Base-by-base conservation (phyloP, 768 basidiomycete species). In the Boletellus sp. region DNA sequence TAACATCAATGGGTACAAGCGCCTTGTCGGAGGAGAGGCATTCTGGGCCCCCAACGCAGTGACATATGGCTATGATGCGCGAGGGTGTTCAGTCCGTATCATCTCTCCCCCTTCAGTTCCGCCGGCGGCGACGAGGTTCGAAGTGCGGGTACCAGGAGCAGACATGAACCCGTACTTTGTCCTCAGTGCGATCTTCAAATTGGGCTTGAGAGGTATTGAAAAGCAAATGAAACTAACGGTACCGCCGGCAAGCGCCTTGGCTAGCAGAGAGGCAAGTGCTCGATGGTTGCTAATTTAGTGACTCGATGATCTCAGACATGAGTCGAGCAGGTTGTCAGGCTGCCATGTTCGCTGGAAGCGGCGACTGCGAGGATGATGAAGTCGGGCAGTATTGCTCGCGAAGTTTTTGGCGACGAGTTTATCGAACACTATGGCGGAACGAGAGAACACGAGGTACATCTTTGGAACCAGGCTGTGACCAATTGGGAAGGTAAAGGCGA, bases 1-100 rank as follows among this genome's bases (percentile, higher is more conserved):
- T 1, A 95, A 90, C 1, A 86, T 96, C 70, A 95, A 95, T 61
- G 94, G 95, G 8, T 99, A 99, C 74, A 99, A 98, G 65, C 90
- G 96, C 15, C 81, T 99, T 8, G 85, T 91, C 17, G 94, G 90
- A 17, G 94, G 94, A 12, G 92, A 94, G 65, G 85, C 87, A 4
- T 94, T 88, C 74, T 96, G 91, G 90, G 93, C 93, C 6, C 93
- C 93, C 0, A 94, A 92, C 59, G 83, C 91, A 3, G 79, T 91
- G 16, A 94, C 94, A 3, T 97, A 94, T 66, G 95, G 94, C 10
- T 97, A 94, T 65, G 96, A 99, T 69, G 93, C 90, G 19, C 89
- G 96, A 32, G 86, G 85, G 0, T 93, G 94, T 11, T 92, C 91
- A 10, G 80, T 98, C 42, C 84, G 96, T 38, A 88, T 99, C 56